These are phyloP conservation scores for Teratosphaeria epicoccoides DNA, from an alignment of 2,329 filamentous ascomycete genomes.

Conservation along the genomic window DNA sequence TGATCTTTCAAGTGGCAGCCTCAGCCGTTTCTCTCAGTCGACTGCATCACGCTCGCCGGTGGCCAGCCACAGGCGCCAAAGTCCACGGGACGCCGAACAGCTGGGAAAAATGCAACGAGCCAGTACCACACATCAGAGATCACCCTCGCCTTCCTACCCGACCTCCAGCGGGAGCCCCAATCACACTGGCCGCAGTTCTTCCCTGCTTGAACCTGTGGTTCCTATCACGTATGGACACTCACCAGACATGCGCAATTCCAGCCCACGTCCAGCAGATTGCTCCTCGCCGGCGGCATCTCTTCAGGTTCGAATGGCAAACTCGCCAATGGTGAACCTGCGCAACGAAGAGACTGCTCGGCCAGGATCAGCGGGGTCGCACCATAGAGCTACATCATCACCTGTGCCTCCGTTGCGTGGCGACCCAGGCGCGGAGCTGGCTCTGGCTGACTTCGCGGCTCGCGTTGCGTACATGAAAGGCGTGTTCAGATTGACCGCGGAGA, in stretches of 20 bases:
- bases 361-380: constrained; percentile 12
- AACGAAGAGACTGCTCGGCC: constrained; percentile 13
- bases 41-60: neutral
- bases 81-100: constrained; percentile 12
- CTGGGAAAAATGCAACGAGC: neutral
- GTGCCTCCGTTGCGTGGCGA: constrained; percentile 14
- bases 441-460: constrained; percentile 58
- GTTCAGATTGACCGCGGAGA: constrained; percentile 68
- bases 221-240: constrained; percentile 4
- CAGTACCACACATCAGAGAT: neutral
- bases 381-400: constrained; percentile 14
- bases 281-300: constrained; percentile 7
- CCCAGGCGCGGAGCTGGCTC: constrained; percentile 52
- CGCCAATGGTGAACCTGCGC: constrained; percentile 11
- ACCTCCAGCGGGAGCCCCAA: constrained; percentile 2
- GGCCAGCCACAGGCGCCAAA: constrained; percentile 7
- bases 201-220: neutral
- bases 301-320: constrained; percentile 5
- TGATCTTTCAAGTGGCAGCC: constrained; percentile 6
- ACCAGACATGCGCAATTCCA: constrained; percentile 5
- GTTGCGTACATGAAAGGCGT: constrained; percentile 65
- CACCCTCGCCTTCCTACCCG: neutral
- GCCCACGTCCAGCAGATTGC: constrained; percentile 13
- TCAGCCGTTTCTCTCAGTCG: constrained; percentile 5
- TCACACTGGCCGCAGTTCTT: constrained; percentile 3